These are phyloP conservation scores for Scleroderma bovista DNA, from an alignment of 768 basidiomycete species.

Conservation along the genomic window DNA sequence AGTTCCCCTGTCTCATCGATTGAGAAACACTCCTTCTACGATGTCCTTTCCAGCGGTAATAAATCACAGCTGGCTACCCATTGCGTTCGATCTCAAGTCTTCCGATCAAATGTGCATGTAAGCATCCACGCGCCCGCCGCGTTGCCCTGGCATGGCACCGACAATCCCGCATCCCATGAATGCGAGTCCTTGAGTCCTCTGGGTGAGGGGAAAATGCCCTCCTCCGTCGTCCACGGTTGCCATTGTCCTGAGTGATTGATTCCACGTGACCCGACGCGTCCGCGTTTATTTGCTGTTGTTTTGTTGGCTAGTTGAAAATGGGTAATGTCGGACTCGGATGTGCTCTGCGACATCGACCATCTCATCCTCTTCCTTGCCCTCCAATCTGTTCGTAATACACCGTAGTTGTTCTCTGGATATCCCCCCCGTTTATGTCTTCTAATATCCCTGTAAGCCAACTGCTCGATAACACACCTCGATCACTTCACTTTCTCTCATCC, in stretches of 20 bases:
- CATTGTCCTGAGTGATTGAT: not conserved
- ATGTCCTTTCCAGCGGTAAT: too few species aligned
- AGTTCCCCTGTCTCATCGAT: too few species aligned
- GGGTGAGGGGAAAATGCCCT: too few species aligned
- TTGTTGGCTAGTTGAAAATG: conserved; percentile 33
- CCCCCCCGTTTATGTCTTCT: conserved; percentile 29
- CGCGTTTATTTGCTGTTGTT: conserved; percentile 35
- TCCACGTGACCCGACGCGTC: conserved; percentile 33
- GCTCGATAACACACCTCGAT: not conserved
- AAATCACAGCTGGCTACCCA: too few species aligned
- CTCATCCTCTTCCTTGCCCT: conserved; percentile 5
- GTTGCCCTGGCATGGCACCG: too few species aligned
- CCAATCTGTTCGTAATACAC: conserved; percentile 6
- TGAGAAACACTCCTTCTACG: too few species aligned
- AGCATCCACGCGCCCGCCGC: too few species aligned
- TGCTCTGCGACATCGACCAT: conserved; percentile 6
- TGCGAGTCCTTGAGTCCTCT: too few species aligned
- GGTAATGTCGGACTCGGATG: conserved; percentile 19
- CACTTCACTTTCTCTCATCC: not conserved
- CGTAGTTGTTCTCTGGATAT: not conserved
- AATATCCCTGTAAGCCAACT: conserved; percentile 40
- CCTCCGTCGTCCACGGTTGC: too few species aligned
- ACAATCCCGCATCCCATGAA: too few species aligned
- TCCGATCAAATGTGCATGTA: too few species aligned
- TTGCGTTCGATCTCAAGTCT: too few species aligned